Base-by-base conservation (phyloP, 148 eudicot genomes). In the Chenopodium quinoa region DNA sequence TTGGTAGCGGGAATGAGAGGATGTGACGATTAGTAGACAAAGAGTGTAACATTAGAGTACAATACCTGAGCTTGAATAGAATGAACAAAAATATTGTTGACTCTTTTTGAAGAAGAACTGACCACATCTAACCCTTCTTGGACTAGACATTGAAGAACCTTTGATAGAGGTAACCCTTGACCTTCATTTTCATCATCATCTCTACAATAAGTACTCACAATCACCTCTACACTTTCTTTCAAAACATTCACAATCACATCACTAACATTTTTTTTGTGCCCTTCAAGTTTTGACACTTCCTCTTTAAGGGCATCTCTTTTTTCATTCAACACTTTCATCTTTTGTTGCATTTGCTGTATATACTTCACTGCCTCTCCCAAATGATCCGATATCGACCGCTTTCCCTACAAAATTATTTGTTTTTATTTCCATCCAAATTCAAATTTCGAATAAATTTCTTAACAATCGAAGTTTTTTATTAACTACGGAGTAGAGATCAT, bases 311-410 rank as follows among this genome's bases (percentile, higher is more conserved):
- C 79, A 69, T 88, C 87, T 80, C 88, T 86, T 83, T 70, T 77
- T 17, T 63, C 67, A 2, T 37, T 72, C 58, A 88, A 48, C 48
- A 48, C 86, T 34, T 78, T 37, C 16, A 85, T 77, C 56, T 69
- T 88, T 66, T 82, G 68, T 79, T 85, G 82, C 50, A 85, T 37
- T 44, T 80, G 75, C 10, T 73, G 82, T 83, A 90, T 87, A 50
- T 90, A 88, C 34, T 82, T 84, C 44, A 78, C 83, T 25, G 92
- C 79, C 81, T 70, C 82, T 10, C 73, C 77, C 69, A 88, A 40
- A 71, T 86, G 87, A 83, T 88, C 90, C 4, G 84, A 85, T 29
- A 85, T 78, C 23, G 90, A 84, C 16, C 87, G 81, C 78, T 83
- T 88, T 0, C 89, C 92, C 92, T 90, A 1, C 3, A 14, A 67